Evolutionary conservation across 2,329 filamentous ascomycete species (phyloP), one percentile per base, ranked within the genome.

Genomic region (Colletotrichum limetticola): DNA sequence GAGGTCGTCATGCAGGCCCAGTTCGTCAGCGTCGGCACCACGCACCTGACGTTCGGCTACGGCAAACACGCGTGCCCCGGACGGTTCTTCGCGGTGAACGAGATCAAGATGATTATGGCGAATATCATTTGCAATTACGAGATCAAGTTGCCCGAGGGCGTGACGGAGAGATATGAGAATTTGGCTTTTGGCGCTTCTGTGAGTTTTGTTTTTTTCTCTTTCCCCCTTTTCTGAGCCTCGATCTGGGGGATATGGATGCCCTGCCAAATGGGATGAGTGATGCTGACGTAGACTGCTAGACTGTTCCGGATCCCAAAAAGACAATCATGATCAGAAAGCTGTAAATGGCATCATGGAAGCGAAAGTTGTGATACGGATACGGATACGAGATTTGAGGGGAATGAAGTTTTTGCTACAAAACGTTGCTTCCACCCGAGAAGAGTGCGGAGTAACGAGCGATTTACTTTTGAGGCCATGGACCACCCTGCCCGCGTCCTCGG

Each of bases 21-120:
- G 77, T 85, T 86, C 70, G 83, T 82, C 30, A 83, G 81, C 75
- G 81, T 83, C 66, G 78, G 79, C 37, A 61, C 68, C 16, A 69
- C 63, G 28, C 64, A 74, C 28, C 52, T 74, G 14, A 66, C 70
- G 2, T 76, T 75, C 12, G 75, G 75, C 11, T 76, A 75, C 32
- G 75, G 75, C 22, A 74, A 62, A 56, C 75, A 76, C 49, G 75
- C 74, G 3, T 76, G 75, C 37, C 67, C 75, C 0, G 75, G 75
- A 0, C 37, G 75, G 5, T 66, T 68, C 46, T 75, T 76, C 22
- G 75, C 75, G 5, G 74, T 73, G 22, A 68, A 69, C n/a, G 75
- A 76, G 55, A 76, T 76, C 52, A 77, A 76, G 66, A 66, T 77
- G 60, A 68, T 76, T 7, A 63, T 76, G 63, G 75, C 67, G 12